A percentile compares a stretch with the other conserved stretches of the same genome.
These are phyloP conservation scores for Arctium minus DNA, from an alignment of 129 eudicot species.

Conservation along the genomic window DNA sequence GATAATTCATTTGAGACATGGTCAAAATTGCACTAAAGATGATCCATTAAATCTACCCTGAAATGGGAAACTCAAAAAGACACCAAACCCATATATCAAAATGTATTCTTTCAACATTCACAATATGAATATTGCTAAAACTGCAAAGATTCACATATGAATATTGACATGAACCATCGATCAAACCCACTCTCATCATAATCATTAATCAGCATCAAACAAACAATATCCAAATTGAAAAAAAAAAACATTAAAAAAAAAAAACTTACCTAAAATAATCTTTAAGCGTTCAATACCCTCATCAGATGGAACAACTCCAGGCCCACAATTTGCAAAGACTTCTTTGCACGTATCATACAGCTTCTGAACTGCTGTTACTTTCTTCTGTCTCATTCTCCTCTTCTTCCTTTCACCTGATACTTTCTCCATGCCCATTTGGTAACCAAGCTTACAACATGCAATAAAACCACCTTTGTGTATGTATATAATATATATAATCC, in stretches of 20 bases:
- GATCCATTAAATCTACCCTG: background rate
- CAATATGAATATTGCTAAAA: background rate
- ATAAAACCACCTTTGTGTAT: background rate
- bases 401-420: conserved; percentile 45
- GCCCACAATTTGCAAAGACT: conserved; percentile 77
- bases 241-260: background rate
- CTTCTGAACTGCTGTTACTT: conserved; percentile 52
- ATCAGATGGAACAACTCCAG: conserved; percentile 64
- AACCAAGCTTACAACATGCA: conserved; percentile 14
- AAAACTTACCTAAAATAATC: conserved; percentile 57
- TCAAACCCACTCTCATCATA: conserved; percentile 9
- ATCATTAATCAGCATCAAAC: background rate
- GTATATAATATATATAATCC: background rate
- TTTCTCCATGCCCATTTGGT: conserved; percentile 64
- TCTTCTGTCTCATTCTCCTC: conserved; percentile 43
- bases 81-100: conserved; percentile 16
- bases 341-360: conserved; percentile 68
- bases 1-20: conserved; percentile 5
- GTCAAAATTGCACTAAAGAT: conserved; percentile 18
- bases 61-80: conserved; percentile 1
- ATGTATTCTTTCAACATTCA: conserved; percentile 1
- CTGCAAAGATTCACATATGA: background rate
- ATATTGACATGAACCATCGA: background rate
- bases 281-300: conserved; percentile 57
- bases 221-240: background rate